Base-by-base conservation (phyloP, 2,329 filamentous ascomycete genomes). In the Verticillium zaregamsianum region DNA sequence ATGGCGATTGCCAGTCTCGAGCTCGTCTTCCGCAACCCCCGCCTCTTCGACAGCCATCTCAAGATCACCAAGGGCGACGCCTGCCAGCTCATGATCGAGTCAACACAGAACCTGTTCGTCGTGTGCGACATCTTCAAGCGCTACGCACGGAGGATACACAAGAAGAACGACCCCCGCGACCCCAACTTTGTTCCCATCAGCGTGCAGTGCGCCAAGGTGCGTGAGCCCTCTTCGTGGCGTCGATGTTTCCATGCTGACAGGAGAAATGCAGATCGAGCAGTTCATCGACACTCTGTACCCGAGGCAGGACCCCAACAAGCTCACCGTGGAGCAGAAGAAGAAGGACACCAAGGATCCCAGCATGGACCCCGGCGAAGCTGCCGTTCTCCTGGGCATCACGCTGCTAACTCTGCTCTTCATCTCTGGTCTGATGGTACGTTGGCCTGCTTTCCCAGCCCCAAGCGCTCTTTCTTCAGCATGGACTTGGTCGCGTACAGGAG, bases 1-100 rank as follows among this genome's bases (percentile, higher is more conserved):
- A 99, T 99, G 95, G 95, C 94, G 59, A 97, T 99, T 74, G 94
- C 95, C 9, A 98, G 94, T 0, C 80, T 98, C 52, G 93, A 97
- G 68, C 81, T 92, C 20, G 90, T 94, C 69, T 99, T 98, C 86
- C 90, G 91, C 70, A 99, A 99, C 76, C 90, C 91, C 25, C 83
- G 82, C 63, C 87, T 99, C 62, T 96, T 97, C 73, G 78, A 94
- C 73, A 87, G 85, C 66, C 95, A 97, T 71, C 81, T 99, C 79
- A 99, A 99, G 80, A 97, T 99, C 76, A 94, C 91, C 62, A 98
- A 97, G 80, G 95, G 95, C 35, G 87, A 94, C 67, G 93, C 95
- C 40, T 98, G 95, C 75, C 83, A 90, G 68, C 81, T 98, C 69
- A 98, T 99, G 95, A 84, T 88, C 64, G 87, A 97, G 70, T 96